Base-by-base conservation (phyloP, 2,329 filamentous ascomycete genomes). In the Chaetomium olivaceum region DNA sequence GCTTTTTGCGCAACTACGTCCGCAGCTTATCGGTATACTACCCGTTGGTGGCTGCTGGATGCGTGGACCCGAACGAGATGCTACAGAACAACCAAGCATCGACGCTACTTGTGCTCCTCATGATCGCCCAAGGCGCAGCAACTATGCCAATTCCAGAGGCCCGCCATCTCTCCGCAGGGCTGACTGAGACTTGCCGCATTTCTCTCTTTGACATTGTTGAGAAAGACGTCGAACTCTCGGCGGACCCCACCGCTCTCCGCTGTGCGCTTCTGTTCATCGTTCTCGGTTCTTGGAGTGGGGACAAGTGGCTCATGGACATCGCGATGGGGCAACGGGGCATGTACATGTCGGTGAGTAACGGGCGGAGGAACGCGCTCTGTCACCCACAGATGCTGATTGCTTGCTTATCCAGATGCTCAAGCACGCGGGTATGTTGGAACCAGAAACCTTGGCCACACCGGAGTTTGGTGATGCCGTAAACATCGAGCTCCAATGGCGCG, bases 221-320 rank as follows among this genome's bases (percentile, higher is more conserved):
- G 76, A 89, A 88, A 74, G 88, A 91, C 70, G 85, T 90, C 58
- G 85, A 88, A 75, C 82, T 91, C 78, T 85, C 86, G 14, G 84
- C 86, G 1, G 87, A 91, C 72, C 85, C 86, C 0, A 83, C 86
- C 3, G 85, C 89, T 0, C 80, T 91, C 54, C 83, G 88, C 48
- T 87, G 87, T 57, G 88, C 88, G 0, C 78, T 91, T 14, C 82
- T 91, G 3, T 90, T 90, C 74, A 89, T 86, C 1, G 82, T 88
- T 1, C 82, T 90, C 29, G 89, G 88, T 8, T 87, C 87, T 1
- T 91, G 89, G 89, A 89, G 88, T 73, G 89, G 89, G 55, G 89
- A 91, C 75, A 91, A 91, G 76, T 91, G 89, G 88, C 86, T 90
- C 69, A 91, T 91, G 88, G 88, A 91, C 72, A 90, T 91, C 69